Base-by-base conservation (phyloP, 2,329 filamentous ascomycete species). In the Cladosporium sp. region DNA sequence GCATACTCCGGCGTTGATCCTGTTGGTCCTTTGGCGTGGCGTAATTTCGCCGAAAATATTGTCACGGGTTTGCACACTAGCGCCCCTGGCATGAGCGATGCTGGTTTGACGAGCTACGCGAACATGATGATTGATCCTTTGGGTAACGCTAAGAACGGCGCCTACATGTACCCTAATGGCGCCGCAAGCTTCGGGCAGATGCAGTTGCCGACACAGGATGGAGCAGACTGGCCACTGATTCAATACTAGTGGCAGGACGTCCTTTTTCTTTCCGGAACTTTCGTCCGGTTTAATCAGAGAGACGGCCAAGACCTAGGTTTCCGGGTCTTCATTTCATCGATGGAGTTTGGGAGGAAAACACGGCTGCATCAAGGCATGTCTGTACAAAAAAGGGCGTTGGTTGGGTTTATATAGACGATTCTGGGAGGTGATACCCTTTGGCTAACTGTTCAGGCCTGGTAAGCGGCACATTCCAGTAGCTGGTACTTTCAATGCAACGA, bases 1-100 rank as follows among this genome's bases (percentile, higher is more conserved):
- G 52, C 42, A 42, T 48, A 48, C 36, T 13, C 27, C 16, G 9
- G 19, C 3, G 13, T 32, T 2, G 36, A 48, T 8, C 29, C 43
- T 12, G 49, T 55, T 2, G 61, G 61, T 7, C 61, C 62, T 1
- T 56, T 59, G 7, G 62, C 64, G 1, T 67, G 64, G 64, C 57
- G 61, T 16, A 56, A 61, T 20, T 67, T 65, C 47, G 54, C 63
- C 7, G 59, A 62, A 40, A 53, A 57, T 20, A 61, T 65, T 56
- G 39, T 53, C 11, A 50, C 46, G n/a, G 33, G 32, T 33, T 29
- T 53, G 40, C 50, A 45, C 22, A 43, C 47, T 3, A 48, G 45
- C n/a, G 45, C 45, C 7, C 45, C 45, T 3, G 36, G 45, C n/a
- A 39, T 48, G 12, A 16, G 16, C 18, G 45, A 48, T 16, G 45